phyloP scores from a whole-genome alignment of 345 rosid genomes.

The Citrus australasica region DNA sequence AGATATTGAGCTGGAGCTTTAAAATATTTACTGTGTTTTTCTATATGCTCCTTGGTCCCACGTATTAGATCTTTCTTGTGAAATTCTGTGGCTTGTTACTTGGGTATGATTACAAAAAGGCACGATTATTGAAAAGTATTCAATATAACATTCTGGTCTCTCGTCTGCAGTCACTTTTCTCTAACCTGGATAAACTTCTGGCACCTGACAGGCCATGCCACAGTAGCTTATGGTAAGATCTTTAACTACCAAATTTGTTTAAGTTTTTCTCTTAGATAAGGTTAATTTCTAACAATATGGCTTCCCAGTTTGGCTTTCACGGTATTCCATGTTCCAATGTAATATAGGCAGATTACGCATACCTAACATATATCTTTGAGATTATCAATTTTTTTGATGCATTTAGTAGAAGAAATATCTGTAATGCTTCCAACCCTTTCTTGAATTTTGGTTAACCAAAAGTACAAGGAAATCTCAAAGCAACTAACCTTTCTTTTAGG shows the following conservation, averaged over 20 bases:
- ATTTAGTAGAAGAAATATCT: neutral
- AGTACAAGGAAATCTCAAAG: neutral
- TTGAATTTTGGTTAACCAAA: neutral
- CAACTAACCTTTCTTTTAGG: neutral
- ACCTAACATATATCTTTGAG: neutral
- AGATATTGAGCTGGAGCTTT: neutral
- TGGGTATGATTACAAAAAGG: neutral
- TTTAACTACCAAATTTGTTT: neutral
- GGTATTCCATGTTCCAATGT: neutral
- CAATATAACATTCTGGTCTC: constrained; percentile 18
- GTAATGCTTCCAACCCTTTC: neutral
- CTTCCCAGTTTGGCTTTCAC: neutral
- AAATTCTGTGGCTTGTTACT: neutral
- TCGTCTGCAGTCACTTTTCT: constrained; percentile 68
- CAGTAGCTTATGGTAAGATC: constrained; percentile 78
- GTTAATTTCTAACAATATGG: neutral
- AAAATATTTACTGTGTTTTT: neutral
- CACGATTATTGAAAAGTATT: neutral
- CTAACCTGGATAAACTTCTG: constrained; percentile 70
- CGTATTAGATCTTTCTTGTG: neutral
- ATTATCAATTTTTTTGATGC: neutral
- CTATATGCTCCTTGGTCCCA: neutral
- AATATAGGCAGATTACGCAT: neutral
- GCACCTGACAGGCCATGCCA: constrained; percentile 94
- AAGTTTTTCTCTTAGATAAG: neutral